A percentile compares a stretch with the other conserved stretches of the same genome.
phyloP scores from a whole-genome alignment of 768 basidiomycete genomes.

The Galerina marginata region DNA sequence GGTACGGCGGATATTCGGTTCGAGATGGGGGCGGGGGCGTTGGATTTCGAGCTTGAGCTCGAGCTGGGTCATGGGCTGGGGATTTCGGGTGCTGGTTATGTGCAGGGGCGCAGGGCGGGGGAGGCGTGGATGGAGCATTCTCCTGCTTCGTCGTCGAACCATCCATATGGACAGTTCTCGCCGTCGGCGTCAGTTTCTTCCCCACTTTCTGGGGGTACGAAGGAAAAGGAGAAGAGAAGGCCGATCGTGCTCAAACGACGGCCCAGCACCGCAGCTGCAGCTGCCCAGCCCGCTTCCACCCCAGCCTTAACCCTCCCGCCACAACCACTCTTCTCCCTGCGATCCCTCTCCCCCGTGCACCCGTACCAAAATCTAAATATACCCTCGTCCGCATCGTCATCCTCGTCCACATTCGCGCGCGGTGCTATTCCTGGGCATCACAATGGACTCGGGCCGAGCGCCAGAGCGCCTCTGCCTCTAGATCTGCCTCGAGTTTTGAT shows the following conservation, averaged over 20 bases:
- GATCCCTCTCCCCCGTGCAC: background rate
- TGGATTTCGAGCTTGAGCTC: background rate
- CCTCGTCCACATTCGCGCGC: background rate
- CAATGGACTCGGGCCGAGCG: background rate
- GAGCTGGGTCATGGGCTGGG: background rate
- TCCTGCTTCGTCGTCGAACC: background rate
- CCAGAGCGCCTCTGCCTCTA: background rate
- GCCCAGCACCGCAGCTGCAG: background rate
- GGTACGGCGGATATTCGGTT: background rate
- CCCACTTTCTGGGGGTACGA: background rate
- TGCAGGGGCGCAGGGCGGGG: too few species aligned
- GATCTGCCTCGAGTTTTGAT: background rate
- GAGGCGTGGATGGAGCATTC: background rate
- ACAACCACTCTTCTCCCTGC: conserved; percentile 1
- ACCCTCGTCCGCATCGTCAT: background rate
- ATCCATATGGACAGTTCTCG: background rate
- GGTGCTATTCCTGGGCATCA: background rate
- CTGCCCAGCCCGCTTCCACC: background rate
- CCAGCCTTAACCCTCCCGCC: conserved; percentile 1
- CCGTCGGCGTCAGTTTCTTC: background rate
- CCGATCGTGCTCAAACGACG: conserved; percentile 17
- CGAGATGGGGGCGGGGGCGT: too few species aligned
- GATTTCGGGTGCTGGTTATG: too few species aligned
- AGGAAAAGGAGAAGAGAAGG: conserved; percentile 14
- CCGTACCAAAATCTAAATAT: background rate